These are phyloP conservation scores for Nannochloropsis granulata DNA, from an alignment of 108 stramenopile genomes.

Conservation along the genomic window DNA sequence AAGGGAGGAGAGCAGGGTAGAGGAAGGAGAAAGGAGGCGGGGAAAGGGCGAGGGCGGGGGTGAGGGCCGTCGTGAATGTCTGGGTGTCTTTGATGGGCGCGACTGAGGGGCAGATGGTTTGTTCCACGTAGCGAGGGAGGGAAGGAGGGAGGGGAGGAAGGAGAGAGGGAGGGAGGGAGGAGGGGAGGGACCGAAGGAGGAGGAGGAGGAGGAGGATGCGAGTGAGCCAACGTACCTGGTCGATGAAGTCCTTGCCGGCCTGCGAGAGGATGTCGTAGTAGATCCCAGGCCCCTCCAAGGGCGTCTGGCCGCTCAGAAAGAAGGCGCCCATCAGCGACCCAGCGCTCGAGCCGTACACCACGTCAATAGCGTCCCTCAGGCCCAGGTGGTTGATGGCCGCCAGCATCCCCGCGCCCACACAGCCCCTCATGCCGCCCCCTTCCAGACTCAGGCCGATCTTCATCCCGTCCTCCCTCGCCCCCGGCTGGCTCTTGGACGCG, in stretches of 20 bases:
- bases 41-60: background rate
- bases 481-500: background rate
- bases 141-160: background rate
- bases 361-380: slow-evolving; percentile 61
- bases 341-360: slow-evolving; percentile 78
- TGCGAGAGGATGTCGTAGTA: slow-evolving; percentile 78
- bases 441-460: slow-evolving; percentile 74
- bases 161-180: background rate
- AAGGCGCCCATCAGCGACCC: slow-evolving; percentile 70
- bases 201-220: background rate
- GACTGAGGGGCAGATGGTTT: too few relatives aligned
- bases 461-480: background rate
- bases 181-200: background rate
- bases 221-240: slow-evolving; percentile 26
- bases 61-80: too few relatives aligned
- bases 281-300: slow-evolving; percentile 79
- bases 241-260: slow-evolving; percentile 61
- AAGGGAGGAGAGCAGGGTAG: background rate
- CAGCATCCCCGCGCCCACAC: slow-evolving; percentile 82
- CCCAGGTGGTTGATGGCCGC: slow-evolving; percentile 65
- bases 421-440: slow-evolving; percentile 92
- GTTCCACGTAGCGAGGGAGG: background rate
- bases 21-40: background rate
- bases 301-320: slow-evolving; percentile 61
- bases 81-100: too few relatives aligned